Evolutionary conservation across 2,329 filamentous ascomycete genomes (phyloP).

Genomic region (Coniochaeta sp.): DNA sequence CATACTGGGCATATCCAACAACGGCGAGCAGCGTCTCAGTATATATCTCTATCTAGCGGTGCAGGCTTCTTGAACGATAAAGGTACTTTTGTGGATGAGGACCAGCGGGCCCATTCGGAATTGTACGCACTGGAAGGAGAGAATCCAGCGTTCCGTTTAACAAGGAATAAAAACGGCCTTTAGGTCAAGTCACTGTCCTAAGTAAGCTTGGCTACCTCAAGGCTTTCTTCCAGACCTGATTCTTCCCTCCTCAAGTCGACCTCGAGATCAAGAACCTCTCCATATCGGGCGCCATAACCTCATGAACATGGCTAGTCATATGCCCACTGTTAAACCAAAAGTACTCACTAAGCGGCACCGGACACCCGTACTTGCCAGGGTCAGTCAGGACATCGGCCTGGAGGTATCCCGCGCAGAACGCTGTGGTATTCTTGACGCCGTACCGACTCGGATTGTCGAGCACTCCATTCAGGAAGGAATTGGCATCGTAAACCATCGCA

Average conservation of each 20-base stretch:
- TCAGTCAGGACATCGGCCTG: slow-evolving; percentile 15
- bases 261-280: neutral
- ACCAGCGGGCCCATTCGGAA: too few species aligned
- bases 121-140: too few species aligned
- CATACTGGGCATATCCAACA: too few species aligned
- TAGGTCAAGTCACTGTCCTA: too few species aligned
- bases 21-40: too few species aligned
- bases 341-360: slow-evolving; percentile 17
- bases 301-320: slow-evolving; percentile 6
- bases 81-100: too few species aligned
- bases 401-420: slow-evolving; percentile 17
- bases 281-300: slow-evolving; percentile 4
- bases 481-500: slow-evolving; percentile 21
- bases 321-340: slow-evolving; percentile 24
- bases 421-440: slow-evolving; percentile 19
- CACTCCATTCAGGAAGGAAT: slow-evolving; percentile 20
- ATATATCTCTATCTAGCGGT: too few species aligned
- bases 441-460: slow-evolving; percentile 18
- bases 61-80: too few species aligned
- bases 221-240: too few species aligned
- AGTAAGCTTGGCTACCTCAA: too few species aligned
- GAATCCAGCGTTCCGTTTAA: too few species aligned
- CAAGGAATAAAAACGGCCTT: too few species aligned
- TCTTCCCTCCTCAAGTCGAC: neutral
- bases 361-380: slow-evolving; percentile 17